These are phyloP conservation scores for Ogataea trehalophila DNA, from an alignment of 805 yeast species.

Conservation along the genomic window DNA sequence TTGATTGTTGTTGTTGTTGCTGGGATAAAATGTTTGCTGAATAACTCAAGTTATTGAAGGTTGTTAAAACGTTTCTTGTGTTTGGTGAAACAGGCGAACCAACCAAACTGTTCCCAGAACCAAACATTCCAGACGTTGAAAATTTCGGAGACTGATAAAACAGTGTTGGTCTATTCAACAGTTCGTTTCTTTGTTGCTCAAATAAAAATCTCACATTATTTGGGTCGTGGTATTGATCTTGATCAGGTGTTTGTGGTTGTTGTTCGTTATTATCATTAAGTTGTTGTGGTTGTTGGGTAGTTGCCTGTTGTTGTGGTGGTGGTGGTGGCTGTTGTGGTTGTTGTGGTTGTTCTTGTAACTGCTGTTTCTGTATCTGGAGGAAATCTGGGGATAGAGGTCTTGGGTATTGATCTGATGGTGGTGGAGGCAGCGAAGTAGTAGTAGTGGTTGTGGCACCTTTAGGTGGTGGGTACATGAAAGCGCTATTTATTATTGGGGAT, in stretches of 20 bases:
- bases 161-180: constrained; percentile 11
- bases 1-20: not conserved
- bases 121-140: constrained; percentile 1
- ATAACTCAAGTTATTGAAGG: constrained; percentile 25
- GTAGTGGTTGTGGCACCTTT: constrained; percentile 1
- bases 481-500: constrained; percentile 7
- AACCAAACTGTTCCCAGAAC: not conserved
- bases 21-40: constrained; percentile 7
- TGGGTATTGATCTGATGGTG: constrained; percentile 4
- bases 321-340: too few relatives aligned
- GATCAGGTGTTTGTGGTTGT: not conserved
- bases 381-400: constrained; percentile 8
- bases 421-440: too few relatives aligned
- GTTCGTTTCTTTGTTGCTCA: constrained; percentile 17
- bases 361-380: constrained; percentile 5
- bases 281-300: not conserved
- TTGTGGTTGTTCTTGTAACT: not conserved
- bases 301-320: too few relatives aligned
- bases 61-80: constrained; percentile 27
- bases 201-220: constrained; percentile 3
- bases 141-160: constrained; percentile 8
- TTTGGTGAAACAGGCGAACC: constrained; percentile 29
- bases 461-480: constrained; percentile 5
- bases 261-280: not conserved
- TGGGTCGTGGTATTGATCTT: not conserved